Conservation (phyloP, 352 stramenopile genomes). For the Pythium insidiosum region DNA sequence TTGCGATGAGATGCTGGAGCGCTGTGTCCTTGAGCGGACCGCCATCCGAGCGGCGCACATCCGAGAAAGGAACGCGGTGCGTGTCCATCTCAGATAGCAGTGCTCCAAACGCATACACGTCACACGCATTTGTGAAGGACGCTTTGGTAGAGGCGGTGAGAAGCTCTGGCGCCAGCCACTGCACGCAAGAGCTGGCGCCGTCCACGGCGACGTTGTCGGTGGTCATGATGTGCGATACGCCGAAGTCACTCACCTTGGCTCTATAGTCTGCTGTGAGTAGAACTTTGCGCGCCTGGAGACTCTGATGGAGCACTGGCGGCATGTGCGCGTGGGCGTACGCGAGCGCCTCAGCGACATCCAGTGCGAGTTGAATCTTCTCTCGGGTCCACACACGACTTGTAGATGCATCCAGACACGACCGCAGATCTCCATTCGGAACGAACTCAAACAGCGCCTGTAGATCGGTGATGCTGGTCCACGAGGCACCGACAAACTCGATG, state of each 20-base stretch:
- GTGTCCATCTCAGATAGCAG: constrained; percentile 20
- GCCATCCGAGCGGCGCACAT: constrained; percentile 4
- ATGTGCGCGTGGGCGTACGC: constrained; percentile 4
- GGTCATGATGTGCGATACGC: constrained; percentile 23
- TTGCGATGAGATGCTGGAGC: constrained; percentile 8
- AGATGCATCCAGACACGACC: neutral
- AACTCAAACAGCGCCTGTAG: constrained; percentile 10
- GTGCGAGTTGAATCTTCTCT: neutral
- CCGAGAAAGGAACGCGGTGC: constrained; percentile 2
- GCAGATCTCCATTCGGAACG: constrained; percentile 10
- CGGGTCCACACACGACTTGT: neutral
- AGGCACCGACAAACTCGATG: constrained; percentile 5
- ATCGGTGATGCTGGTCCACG: constrained; percentile 7
- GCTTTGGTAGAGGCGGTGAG: constrained; percentile 13
- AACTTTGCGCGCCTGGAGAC: constrained; percentile 31
- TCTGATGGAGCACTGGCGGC: constrained; percentile 15
- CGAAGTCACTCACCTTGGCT: constrained; percentile 32
- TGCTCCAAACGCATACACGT: constrained; percentile 29
- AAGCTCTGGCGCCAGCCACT: constrained; percentile 20
- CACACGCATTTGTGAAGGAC: too few species aligned
- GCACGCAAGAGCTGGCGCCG: too few species aligned
- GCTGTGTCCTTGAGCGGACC: constrained; percentile 8
- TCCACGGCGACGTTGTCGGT: too few species aligned
- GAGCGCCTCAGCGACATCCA: neutral
- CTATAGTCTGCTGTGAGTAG: constrained; percentile 12